Evolutionary conservation across 176 grass and related monocot genomes (phyloP).

Genomic region (Paspalum notatum): DNA sequence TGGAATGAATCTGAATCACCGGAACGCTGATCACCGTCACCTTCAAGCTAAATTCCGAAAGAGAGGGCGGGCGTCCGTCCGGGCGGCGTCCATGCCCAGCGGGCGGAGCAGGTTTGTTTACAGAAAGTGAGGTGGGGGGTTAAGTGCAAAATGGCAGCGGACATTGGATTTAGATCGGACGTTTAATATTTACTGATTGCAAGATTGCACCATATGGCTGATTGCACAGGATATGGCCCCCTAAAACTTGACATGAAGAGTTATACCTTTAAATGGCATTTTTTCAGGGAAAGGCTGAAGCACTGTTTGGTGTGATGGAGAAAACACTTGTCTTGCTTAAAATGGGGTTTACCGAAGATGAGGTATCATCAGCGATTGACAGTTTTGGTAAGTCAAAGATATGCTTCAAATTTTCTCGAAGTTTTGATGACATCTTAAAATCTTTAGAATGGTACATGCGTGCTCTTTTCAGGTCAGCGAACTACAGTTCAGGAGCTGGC

Average conservation of each 20-base stretch:
- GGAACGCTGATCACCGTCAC: no score
- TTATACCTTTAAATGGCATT: neutral
- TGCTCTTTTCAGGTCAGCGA: constrained; percentile 64
- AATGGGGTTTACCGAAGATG: constrained; percentile 89
- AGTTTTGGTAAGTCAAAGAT: constrained; percentile 59
- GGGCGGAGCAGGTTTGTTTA: no score
- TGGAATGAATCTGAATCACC: no score
- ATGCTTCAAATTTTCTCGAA: constrained; percentile 1
- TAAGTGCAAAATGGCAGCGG: no score
- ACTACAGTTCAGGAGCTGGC: constrained; percentile 56
- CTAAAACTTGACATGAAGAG: constrained; percentile 3
- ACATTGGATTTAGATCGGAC: no score
- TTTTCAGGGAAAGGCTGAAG: constrained; percentile 58
- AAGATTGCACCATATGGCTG: no score
- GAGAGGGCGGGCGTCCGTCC: no score
- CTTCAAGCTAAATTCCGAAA: no score
- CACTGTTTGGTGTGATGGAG: constrained; percentile 76
- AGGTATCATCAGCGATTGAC: constrained; percentile 89
- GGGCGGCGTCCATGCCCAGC: no score
- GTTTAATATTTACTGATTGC: no score
- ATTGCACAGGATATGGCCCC: no score
- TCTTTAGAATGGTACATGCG: constrained; percentile 29
- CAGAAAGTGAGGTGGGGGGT: no score
- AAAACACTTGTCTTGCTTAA: constrained; percentile 60
- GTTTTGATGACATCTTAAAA: constrained; percentile 27